Conservation (phyloP, 2,329 filamentous ascomycete species). For the Myriangium duriaei region DNA sequence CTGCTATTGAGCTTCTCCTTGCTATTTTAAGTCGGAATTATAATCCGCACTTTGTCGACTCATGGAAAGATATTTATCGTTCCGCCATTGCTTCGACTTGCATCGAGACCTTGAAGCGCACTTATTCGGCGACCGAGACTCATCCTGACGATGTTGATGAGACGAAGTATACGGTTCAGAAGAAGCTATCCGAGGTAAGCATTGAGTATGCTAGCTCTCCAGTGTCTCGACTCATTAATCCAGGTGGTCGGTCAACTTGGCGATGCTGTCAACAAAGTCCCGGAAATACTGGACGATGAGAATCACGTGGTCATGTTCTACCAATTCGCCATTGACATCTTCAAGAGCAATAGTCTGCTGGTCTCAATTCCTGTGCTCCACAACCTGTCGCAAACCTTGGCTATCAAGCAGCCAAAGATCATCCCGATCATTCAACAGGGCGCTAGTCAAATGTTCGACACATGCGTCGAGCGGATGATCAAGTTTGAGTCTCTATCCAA, state of each 20-base stretch:
- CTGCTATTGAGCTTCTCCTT: constrained; percentile 29
- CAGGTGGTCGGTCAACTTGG: constrained; percentile 77
- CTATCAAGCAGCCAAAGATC: constrained; percentile 55
- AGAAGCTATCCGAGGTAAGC: constrained; percentile 81
- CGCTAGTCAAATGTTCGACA: constrained; percentile 65
- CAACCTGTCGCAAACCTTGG: constrained; percentile 74
- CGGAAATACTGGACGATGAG: constrained; percentile 47
- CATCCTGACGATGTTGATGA: constrained; percentile 67
- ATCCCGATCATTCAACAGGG: constrained; percentile 48
- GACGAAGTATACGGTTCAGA: constrained; percentile 80
- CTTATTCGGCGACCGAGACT: constrained; percentile 18
- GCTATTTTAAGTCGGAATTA: constrained; percentile 28
- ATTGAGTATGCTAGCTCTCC: neutral
- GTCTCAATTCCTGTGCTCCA: constrained; percentile 89
- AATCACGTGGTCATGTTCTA: constrained; percentile 64
- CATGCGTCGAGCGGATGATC: constrained; percentile 71
- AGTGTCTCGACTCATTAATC: constrained; percentile 9
- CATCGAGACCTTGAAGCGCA: constrained; percentile 19
- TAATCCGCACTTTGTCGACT: constrained; percentile 58
- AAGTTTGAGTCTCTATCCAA: constrained; percentile 80
- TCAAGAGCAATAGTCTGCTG: constrained; percentile 75
- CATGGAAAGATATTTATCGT: constrained; percentile 19
- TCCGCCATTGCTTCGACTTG: constrained; percentile 19
- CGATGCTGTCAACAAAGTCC: constrained; percentile 70
- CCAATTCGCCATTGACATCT: constrained; percentile 63